Conservation (phyloP, 163 green algal species). For the Scenedesmus sp. region DNA sequence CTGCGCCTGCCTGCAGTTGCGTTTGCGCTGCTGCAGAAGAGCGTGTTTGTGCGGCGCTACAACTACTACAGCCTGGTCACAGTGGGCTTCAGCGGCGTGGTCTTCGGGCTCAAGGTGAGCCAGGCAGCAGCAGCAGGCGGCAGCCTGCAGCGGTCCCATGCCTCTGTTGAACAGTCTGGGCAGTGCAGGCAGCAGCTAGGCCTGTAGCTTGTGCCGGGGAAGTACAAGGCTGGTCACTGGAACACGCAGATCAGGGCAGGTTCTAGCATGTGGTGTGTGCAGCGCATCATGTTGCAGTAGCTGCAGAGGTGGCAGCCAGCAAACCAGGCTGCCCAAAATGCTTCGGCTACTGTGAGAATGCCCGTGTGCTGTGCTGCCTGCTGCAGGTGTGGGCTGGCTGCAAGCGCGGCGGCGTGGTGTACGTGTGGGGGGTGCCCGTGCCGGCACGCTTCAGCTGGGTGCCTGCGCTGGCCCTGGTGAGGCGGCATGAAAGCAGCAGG, state of each 20-base stretch:
- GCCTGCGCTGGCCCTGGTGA: slow-evolving; percentile 36
- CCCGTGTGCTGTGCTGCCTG: not conserved
- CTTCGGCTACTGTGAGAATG: too few relatives aligned
- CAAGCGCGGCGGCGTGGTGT: slow-evolving; percentile 19
- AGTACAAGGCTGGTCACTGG: too few relatives aligned
- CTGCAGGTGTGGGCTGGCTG: slow-evolving; percentile 49
- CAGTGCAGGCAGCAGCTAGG: not conserved
- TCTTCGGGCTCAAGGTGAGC: slow-evolving; percentile 45
- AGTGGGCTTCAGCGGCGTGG: slow-evolving; percentile 31
- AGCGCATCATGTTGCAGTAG: too few relatives aligned
- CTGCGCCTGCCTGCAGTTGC: slow-evolving; percentile 37
- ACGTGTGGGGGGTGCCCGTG: slow-evolving; percentile 34
- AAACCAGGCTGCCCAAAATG: too few relatives aligned
- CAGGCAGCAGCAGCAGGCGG: not conserved
- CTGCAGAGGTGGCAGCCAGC: too few relatives aligned
- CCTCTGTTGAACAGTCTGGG: not conserved
- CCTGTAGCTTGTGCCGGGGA: too few relatives aligned
- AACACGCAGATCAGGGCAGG: too few relatives aligned
- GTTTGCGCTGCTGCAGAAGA: slow-evolving; percentile 40
- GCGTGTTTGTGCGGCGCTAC: slow-evolving; percentile 28
- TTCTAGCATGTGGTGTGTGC: too few relatives aligned
- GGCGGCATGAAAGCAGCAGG: not conserved
- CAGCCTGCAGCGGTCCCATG: not conserved
- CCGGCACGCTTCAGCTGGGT: slow-evolving; percentile 42
- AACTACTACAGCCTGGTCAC: slow-evolving; percentile 49